Evolutionary conservation across 2,329 filamentous ascomycete genomes (phyloP).

Genomic region (Fusarium sp.): DNA sequence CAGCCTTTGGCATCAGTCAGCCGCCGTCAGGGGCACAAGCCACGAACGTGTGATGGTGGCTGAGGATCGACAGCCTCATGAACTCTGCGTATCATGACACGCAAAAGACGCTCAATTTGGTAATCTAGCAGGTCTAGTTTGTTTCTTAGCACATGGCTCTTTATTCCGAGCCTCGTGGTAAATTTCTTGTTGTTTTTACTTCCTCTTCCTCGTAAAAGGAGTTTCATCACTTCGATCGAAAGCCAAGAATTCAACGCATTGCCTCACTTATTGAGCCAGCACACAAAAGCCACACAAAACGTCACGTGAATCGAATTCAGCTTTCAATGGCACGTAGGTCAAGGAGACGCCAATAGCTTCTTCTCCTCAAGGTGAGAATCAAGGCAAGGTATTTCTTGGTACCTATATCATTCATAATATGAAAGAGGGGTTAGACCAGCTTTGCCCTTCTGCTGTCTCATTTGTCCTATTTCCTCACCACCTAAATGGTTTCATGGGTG

Average conservation of each 20-base stretch:
- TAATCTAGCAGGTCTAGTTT: neutral
- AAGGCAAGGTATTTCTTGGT: neutral
- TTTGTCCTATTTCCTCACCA: neutral
- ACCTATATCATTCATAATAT: neutral
- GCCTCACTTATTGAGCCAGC: neutral
- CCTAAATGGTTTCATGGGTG: neutral
- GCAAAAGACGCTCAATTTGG: neutral
- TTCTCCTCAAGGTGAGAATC: neutral
- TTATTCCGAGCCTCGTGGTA: neutral
- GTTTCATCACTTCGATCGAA: neutral
- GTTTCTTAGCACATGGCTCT: neutral
- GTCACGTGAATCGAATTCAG: neutral
- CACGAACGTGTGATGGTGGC: conserved; percentile 9
- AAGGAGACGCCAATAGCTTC: neutral
- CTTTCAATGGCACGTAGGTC: neutral
- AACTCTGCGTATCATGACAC: neutral
- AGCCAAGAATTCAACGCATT: conserved; percentile 1
- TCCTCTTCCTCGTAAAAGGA: neutral
- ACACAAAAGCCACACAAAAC: neutral
- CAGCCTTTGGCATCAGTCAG: conserved; percentile 40
- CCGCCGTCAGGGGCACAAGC: conserved; percentile 31
- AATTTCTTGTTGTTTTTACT: neutral
- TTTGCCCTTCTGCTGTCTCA: neutral
- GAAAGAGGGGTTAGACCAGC: neutral
- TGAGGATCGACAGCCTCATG: neutral